Evolutionary conservation across 2,329 filamentous ascomycete species (phyloP), one percentile per base, ranked within the genome.

Genomic region (Colletotrichum paranaense): DNA sequence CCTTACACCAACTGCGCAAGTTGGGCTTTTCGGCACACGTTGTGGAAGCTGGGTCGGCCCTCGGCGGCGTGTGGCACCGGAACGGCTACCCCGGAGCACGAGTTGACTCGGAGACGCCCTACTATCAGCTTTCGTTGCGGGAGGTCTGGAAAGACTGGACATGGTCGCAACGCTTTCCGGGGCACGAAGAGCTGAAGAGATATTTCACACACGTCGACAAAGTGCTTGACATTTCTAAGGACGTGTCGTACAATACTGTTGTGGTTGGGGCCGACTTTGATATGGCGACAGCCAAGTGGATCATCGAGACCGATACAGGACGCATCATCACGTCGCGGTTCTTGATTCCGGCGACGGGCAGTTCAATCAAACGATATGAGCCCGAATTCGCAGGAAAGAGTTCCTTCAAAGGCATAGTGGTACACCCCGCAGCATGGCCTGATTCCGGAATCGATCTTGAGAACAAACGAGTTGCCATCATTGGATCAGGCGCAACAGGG

Each of bases 181-280:
- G 68, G 26, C 79, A 81, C 65, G 75, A 79, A 6, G 84, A 89
- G 70, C 74, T 88, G 2, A 80, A 81, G 16, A 74, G 64, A 3
- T 89, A 89, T 76, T 88, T 89, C 59, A 77, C 80, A 19, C 84
- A 87, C 70, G 81, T 88, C 3, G 86, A 84, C 59, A 79, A 84
- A 28, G 82, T 82, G 2, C 79, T 86, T 59, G 79, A 84, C 24
- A 77, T 88, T 5, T 83, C 82, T 49, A 85, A 84, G 38, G 83
- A 87, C 56, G 83, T 81, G 16, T 79, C 80, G 7, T 90, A 88
- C 78, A 78, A 85, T 30, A 82, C 82, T 12, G 80, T 80, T 4
- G 84, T 89, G 2, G 74, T 80, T 1, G 81, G 79, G 3, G 86
- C 85, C 0, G 74, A 78, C 2, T 89, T 83, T 75, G 78, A 87